A percentile compares a stretch with the other conserved stretches of the same genome.
Conservation (phyloP, 768 basidiomycete genomes). For the Podaxis sp. region DNA sequence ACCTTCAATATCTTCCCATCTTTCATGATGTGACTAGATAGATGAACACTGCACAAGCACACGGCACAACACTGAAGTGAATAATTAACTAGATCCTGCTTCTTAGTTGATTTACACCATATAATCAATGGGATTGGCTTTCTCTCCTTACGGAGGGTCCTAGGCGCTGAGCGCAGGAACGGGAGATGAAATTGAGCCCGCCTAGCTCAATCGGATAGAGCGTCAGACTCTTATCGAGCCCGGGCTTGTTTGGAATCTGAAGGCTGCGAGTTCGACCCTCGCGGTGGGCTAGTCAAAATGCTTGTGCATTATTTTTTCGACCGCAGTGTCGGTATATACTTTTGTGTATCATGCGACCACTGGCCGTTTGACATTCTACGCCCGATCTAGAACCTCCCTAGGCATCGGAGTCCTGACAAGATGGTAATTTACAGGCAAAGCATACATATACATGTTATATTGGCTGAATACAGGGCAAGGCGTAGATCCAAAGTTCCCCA, state of each 20-base stretch:
- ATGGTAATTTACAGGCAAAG: too few species aligned
- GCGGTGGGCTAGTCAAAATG: conserved; percentile 63
- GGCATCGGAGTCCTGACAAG: too few species aligned
- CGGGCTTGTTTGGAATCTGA: conserved; percentile 7
- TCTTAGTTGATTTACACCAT: not conserved
- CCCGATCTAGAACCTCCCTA: too few species aligned
- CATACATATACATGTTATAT: not conserved
- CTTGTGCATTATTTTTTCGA: not conserved
- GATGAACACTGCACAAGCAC: not conserved
- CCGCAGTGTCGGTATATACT: not conserved
- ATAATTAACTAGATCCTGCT: not conserved
- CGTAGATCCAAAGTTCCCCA: not conserved
- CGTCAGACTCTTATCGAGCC: conserved; percentile 44
- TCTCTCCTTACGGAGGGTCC: not conserved
- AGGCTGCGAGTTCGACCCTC: conserved; percentile 84
- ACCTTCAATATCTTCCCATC: not conserved
- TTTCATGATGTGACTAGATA: not conserved
- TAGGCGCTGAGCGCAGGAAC: too few species aligned
- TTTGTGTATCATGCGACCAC: not conserved
- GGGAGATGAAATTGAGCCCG: conserved; percentile 28
- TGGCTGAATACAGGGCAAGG: not conserved
- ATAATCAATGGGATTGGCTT: not conserved
- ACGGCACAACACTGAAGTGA: not conserved
- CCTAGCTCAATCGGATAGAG: conserved; percentile 69
- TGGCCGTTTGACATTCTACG: too few species aligned